Percentiles rank a stretch among this genome's conserved stretches.
Evolutionary conservation across 2,329 filamentous ascomycete species (phyloP).

Genomic region (Clarireedia homoeocarpa): DNA sequence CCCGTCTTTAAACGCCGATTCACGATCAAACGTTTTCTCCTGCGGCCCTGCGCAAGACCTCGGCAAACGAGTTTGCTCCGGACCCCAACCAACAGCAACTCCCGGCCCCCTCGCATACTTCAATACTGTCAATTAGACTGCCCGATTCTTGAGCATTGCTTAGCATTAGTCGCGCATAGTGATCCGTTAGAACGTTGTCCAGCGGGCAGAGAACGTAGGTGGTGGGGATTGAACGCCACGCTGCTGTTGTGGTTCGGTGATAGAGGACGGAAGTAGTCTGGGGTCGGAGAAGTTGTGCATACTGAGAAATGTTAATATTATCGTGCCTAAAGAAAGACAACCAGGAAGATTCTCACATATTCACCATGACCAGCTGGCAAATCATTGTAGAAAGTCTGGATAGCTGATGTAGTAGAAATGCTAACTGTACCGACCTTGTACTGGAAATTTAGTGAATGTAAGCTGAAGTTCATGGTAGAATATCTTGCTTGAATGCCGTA

Average conservation of each 20-base stretch:
- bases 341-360: neutral
- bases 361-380: slow-evolving; percentile 3
- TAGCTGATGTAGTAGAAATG: slow-evolving; percentile 2
- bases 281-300: slow-evolving; percentile 27
- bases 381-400: slow-evolving; percentile 6
- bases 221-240: slow-evolving; percentile 24
- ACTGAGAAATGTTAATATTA: slow-evolving; percentile 19
- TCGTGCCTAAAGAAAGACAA: slow-evolving; percentile 24
- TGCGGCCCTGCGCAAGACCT: slow-evolving; percentile 2
- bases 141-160: slow-evolving; percentile 16
- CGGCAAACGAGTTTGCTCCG: slow-evolving; percentile 1
- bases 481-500: neutral
- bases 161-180: slow-evolving; percentile 20
- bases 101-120: slow-evolving; percentile 18
- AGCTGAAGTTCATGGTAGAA: neutral
- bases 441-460: slow-evolving; percentile 5
- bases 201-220: slow-evolving; percentile 21
- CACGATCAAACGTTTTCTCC: neutral
- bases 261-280: slow-evolving; percentile 6
- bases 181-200: slow-evolving; percentile 16
- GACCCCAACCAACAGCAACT: slow-evolving; percentile 11
- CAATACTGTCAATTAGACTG: slow-evolving; percentile 19
- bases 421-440: slow-evolving; percentile 6
- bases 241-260: slow-evolving; percentile 19
- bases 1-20: neutral